Evolutionary conservation across 805 yeast species (phyloP), one percentile per base, ranked within the genome.

Genomic region (Ogataea nitratoaversa): DNA sequence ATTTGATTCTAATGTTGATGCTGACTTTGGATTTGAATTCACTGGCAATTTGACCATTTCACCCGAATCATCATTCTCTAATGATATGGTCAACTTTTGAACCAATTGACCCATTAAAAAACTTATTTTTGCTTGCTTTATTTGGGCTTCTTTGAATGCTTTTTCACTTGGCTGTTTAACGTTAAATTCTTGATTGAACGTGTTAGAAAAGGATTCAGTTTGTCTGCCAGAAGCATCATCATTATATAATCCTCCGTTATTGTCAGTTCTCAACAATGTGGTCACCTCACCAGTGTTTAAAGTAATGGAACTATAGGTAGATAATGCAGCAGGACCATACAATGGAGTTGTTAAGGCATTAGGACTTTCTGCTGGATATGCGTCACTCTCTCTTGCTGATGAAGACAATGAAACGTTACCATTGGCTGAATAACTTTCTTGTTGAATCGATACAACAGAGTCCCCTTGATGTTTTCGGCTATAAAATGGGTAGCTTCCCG

Each of bases 211-310:
- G 7, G 25, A 8, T 8, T 11, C 25, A 22, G 7, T 8, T 22
- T 22, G 13, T 19, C 18, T 12, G 8, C 5, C 14, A 32, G 34
- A 32, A 32, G 27, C 4, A 11, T 18, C 19, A 19, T 18, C 27
- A 4, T 33, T 20, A 14, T 23, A 34, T 8, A 22, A 8, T 14
- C 30, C 30, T 19, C 36, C 47, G 27, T 42, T 46, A 29, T 48
- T 48, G 9, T 39, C 45, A 19, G 44, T 42, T 17, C 29, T 29
- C 20, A 32, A 8, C 17, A 40, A 6, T 9, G 22, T 25, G 11
- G 36, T 32, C 8, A 40, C 29, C 16, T 46, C 42, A 8, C 47
- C 44, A 2, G 34, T 37, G 19, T 30, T 43, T 24, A 46, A 20
- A 12, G 44, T 46, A 4, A 42, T 37, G 4, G 44, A 40, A 27